Evolutionary conservation across 306 rosid species (phyloP).

Genomic region (Prunus campanulata): DNA sequence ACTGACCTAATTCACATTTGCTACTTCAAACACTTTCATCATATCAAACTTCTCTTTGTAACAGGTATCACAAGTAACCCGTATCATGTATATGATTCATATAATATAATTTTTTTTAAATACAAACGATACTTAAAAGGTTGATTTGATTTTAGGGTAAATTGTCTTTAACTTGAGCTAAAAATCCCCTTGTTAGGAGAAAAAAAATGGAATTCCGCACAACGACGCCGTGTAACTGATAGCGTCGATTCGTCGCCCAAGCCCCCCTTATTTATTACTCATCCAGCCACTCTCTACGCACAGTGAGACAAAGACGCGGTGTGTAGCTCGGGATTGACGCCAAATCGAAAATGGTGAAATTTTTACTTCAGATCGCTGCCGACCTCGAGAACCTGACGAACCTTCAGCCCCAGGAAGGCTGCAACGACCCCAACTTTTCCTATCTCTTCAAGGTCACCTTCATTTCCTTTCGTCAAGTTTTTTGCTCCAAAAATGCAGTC

Average conservation of each 20-base stretch:
- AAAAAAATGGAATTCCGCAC: too few relatives aligned
- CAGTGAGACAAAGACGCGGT: conserved; percentile 2
- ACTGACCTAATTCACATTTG: too few relatives aligned
- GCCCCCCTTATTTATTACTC: not conserved
- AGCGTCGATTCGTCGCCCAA: not conserved
- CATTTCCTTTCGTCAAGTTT: not conserved
- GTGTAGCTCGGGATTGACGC: conserved; percentile 18
- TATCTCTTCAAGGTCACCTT: conserved; percentile 68
- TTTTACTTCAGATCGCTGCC: conserved; percentile 57
- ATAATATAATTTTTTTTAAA: too few relatives aligned
- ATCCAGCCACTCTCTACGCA: not conserved
- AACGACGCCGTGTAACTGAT: not conserved
- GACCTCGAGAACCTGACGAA: conserved; percentile 81
- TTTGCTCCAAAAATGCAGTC: not conserved
- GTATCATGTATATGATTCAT: too few relatives aligned
- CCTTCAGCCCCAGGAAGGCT: conserved; percentile 85
- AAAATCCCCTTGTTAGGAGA: too few relatives aligned
- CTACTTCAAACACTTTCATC: accelerated
- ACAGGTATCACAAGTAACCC: too few relatives aligned
- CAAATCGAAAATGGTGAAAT: conserved; percentile 64
- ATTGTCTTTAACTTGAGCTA: too few relatives aligned
- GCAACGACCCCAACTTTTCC: conserved; percentile 77
- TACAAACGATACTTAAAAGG: too few relatives aligned
- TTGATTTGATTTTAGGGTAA: too few relatives aligned
- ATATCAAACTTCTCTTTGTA: too few relatives aligned